Percentiles rank a stretch among this genome's conserved stretches.
These are phyloP conservation scores for Coemansia sp. DNA, from an alignment of 192 early-diverging fungal genomes.

Conservation along the genomic window DNA sequence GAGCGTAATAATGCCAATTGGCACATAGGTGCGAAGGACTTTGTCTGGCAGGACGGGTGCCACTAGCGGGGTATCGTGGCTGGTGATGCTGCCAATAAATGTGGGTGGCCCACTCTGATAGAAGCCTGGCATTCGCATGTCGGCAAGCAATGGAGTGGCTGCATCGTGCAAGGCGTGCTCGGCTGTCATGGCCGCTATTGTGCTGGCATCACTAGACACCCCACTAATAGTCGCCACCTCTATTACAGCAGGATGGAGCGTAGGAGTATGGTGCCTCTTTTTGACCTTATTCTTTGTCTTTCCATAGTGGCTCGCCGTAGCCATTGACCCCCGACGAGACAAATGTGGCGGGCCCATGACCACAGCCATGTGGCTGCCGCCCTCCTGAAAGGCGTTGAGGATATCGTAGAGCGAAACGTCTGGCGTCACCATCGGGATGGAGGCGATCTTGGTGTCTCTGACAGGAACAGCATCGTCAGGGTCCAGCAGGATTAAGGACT, in stretches of 20 bases:
- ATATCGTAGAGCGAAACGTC: constrained; percentile 62
- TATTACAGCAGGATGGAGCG: background rate
- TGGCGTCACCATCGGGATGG: constrained; percentile 48
- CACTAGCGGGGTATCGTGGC: constrained; percentile 10
- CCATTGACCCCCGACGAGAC: constrained; percentile 4
- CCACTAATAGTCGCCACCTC: background rate
- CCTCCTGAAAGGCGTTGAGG: constrained; percentile 80
- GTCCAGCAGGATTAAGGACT: constrained; percentile 70
- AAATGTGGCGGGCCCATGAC: constrained; percentile 49
- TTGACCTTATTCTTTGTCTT: background rate
- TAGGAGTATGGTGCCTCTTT: background rate
- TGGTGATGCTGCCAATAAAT: background rate
- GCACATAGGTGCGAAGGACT: constrained; percentile 50
- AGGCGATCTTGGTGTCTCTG: constrained; percentile 55
- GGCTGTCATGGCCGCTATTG: background rate
- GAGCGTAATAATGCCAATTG: constrained; percentile 71
- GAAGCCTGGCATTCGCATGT: background rate
- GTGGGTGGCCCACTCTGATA: background rate
- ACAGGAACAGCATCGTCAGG: constrained; percentile 66
- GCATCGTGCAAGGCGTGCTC: background rate
- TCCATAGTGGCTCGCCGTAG: background rate
- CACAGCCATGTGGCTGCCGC: constrained; percentile 76
- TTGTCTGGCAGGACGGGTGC: constrained; percentile 11
- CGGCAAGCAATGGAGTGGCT: constrained; percentile 1
- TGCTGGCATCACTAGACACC: background rate